A percentile compares a stretch with the other conserved stretches of the same genome.
phyloP scores from a whole-genome alignment of 1,139 yeast genomes.

The Lodderomyces pseudojiufengensis region DNA sequence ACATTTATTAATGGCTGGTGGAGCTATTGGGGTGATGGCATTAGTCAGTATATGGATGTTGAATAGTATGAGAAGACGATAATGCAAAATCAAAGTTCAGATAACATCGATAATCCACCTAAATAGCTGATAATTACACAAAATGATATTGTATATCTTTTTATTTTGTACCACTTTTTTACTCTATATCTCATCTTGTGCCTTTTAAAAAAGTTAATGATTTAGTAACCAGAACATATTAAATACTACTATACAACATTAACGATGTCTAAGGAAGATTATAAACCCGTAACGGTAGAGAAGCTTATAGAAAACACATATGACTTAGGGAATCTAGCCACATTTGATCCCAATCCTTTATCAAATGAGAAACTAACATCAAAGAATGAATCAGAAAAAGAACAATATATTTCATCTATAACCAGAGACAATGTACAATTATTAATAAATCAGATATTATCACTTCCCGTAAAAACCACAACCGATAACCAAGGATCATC shows the following conservation, averaged over 20 bases:
- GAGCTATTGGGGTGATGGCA: constrained; percentile 63
- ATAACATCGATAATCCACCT: no score
- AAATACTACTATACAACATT: background rate
- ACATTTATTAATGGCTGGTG: constrained; percentile 55
- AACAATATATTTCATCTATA: constrained; percentile 58
- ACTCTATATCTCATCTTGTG: constrained; percentile 1
- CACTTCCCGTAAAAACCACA: constrained; percentile 79
- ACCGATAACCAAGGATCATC: constrained; percentile 68
- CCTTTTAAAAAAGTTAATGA: background rate
- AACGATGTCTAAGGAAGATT: constrained; percentile 28
- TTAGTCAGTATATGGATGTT: constrained; percentile 60
- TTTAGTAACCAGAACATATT: background rate
- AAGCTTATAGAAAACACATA: constrained; percentile 81
- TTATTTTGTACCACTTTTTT: constrained; percentile 7
- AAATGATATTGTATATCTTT: constrained; percentile 2
- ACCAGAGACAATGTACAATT: constrained; percentile 93
- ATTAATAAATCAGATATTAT: constrained; percentile 81
- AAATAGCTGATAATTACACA: constrained; percentile 2
- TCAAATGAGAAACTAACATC: constrained; percentile 54
- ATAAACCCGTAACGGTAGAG: constrained; percentile 77
- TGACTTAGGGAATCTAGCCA: constrained; percentile 85
- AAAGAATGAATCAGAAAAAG: constrained; percentile 53
- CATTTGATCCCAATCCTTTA: constrained; percentile 82
- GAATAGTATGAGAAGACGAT: constrained; percentile 31
- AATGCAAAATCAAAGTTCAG: constrained; percentile 1